Evolutionary conservation across 805 yeast species (phyloP), one percentile per base, ranked within the genome.

Genomic region (Jamesozyma gamospora): DNA sequence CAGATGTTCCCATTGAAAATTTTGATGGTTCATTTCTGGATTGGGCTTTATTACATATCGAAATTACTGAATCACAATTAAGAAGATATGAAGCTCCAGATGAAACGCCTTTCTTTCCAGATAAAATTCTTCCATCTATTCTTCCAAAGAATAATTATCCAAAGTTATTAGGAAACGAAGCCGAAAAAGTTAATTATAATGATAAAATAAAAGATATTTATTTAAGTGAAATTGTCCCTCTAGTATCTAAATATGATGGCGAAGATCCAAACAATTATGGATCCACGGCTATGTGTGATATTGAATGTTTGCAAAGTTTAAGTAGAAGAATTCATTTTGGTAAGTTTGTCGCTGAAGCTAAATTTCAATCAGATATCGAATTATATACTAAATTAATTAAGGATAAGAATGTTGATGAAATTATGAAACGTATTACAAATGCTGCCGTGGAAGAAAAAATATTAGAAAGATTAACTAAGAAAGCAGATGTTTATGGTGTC

Each of bases 321-420:
- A 82, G 95, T 8, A 71, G 98, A 53, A 73, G 98, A 57, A 85
- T 92, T 50, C 98, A 92, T 63, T 92, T 90, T 64, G 98, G 98
- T 36, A 84, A 83, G 63, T 92, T 90, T 68, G 98, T 92, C 9
- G 98, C 98, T 4, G 98, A 92, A 60, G 82, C 95, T 34, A 92
- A 92, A 63, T 92, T 77, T 61, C 78, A 71, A 51, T 65, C 69
- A 21, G 92, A 88, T 44, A 70, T 67, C 28, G 83, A 74, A 36
- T 60, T 59, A 37, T 86, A 79, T 65, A 75, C 74, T 2, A 64
- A 70, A 49, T 63, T 87, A 50, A 92, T 92, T 49, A 57, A 65
- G 45, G 74, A 69, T 0, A 71, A 67, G 41, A 95, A 92, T 56
- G 63, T 74, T 6, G 65, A 67, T 11, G 95, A 90, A 0, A 80